These are phyloP conservation scores for Linum usitatissimum DNA, from an alignment of 345 rosid species.

Conservation along the genomic window DNA sequence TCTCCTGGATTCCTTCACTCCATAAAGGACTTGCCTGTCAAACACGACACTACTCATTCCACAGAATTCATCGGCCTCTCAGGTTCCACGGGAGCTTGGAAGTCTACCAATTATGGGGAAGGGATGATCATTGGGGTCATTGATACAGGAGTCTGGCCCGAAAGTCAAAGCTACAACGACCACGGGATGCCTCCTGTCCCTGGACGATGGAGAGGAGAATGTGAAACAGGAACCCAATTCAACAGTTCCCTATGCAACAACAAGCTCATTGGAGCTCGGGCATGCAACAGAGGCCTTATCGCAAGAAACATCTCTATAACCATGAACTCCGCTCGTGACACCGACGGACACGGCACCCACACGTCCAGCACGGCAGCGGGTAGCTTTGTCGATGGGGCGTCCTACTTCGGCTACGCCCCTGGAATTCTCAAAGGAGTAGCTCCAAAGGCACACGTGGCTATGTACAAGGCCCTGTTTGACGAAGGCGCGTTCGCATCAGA, in stretches of 20 bases:
- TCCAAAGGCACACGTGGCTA: slow-evolving; percentile 34
- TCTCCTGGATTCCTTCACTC: neutral
- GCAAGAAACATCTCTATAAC: slow-evolving; percentile 17
- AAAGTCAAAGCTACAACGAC: slow-evolving; percentile 1
- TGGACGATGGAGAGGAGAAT: neutral
- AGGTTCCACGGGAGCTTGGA: neutral
- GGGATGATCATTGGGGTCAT: slow-evolving; percentile 1
- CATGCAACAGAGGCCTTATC: neutral
- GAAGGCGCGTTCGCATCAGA: slow-evolving; percentile 28
- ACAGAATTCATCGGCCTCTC: neutral
- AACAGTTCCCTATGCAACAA: neutral
- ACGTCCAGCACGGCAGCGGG: slow-evolving; percentile 49
- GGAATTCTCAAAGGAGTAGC: slow-evolving; percentile 40
- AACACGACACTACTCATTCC: slow-evolving; percentile 1
- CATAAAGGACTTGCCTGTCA: neutral
- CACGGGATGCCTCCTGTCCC: neutral
- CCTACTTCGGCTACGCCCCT: slow-evolving; percentile 37
- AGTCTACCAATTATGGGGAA: neutral
- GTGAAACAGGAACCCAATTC: slow-evolving; percentile 1
- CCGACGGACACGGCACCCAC: slow-evolving; percentile 48
- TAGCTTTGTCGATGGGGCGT: slow-evolving; percentile 20
- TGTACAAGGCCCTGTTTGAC: slow-evolving; percentile 41
- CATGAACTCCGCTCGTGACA: slow-evolving; percentile 44
- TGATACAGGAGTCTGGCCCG: neutral
- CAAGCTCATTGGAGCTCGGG: slow-evolving; percentile 2